Evolutionary conservation across 1,284 basidiomycete species (phyloP).

Genomic region (Fomitopsis pinicola): DNA sequence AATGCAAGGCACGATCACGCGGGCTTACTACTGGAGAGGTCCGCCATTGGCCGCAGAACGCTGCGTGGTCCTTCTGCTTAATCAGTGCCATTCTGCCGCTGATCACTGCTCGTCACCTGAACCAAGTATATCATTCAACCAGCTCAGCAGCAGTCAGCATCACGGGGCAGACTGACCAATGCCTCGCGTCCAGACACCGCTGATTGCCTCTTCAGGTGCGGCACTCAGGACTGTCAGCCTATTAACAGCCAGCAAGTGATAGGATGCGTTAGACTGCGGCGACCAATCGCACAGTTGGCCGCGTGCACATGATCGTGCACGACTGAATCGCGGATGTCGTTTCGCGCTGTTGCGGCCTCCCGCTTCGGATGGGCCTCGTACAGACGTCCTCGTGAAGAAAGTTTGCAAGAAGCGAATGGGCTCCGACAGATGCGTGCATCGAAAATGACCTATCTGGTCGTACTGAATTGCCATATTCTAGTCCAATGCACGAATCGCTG

Average conservation of each 20-base stretch:
- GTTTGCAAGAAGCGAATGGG: background rate
- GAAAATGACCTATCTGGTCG: background rate
- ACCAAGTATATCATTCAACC: background rate
- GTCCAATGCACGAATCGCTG: background rate
- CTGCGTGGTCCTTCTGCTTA: background rate
- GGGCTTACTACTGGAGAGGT: background rate
- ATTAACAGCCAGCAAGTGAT: background rate
- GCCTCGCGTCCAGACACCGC: background rate
- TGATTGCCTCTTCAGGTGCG: background rate
- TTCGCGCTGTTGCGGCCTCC: background rate
- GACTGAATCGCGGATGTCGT: background rate
- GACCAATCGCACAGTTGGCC: background rate
- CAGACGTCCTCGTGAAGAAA: no score
- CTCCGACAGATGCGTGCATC: background rate
- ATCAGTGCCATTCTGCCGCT: background rate
- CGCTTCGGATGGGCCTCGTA: background rate
- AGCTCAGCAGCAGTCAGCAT: conserved; percentile 2
- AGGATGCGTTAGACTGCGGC: background rate
- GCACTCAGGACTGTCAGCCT: background rate
- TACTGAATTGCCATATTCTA: background rate
- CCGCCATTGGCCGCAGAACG: background rate
- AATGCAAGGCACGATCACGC: background rate
- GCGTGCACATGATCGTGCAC: background rate
- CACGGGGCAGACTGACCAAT: conserved; percentile 1
- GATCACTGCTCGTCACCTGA: background rate